These are phyloP conservation scores for Ogataea parapolymorpha DNA, from an alignment of 805 yeast species.

Conservation along the genomic window DNA sequence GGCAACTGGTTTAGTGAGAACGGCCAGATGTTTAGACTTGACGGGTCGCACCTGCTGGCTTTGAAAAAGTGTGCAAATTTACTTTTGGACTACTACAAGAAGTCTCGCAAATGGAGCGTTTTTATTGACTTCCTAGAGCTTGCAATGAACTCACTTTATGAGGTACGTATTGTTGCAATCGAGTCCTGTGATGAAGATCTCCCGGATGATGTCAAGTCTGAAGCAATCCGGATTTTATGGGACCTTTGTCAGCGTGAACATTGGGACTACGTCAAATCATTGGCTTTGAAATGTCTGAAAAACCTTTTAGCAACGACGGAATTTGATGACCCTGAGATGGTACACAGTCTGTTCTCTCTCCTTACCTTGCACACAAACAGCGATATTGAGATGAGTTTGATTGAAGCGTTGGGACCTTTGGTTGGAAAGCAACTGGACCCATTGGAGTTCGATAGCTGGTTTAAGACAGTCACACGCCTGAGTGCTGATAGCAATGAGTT, in stretches of 20 bases:
- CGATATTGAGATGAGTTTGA: constrained; percentile 6
- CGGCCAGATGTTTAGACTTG: constrained; percentile 27
- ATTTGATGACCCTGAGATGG: constrained; percentile 1
- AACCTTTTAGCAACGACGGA: constrained; percentile 14
- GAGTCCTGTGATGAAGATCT: constrained; percentile 25
- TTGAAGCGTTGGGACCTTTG: constrained; percentile 8
- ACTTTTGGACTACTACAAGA: constrained; percentile 26
- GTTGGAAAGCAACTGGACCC: constrained; percentile 5
- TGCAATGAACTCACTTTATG: constrained; percentile 37
- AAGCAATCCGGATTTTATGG: constrained; percentile 24
- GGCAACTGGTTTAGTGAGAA: constrained; percentile 35
- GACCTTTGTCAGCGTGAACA: constrained; percentile 20
- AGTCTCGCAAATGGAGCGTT: constrained; percentile 16
- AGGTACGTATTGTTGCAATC: constrained; percentile 44
- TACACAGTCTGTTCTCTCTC: not conserved
- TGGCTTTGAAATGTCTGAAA: constrained; percentile 36
- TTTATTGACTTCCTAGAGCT: constrained; percentile 30
- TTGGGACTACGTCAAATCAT: constrained; percentile 47
- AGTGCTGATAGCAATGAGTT: constrained; percentile 44
- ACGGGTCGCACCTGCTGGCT: constrained; percentile 52
- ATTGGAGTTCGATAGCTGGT: constrained; percentile 27
- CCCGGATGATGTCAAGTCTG: not conserved
- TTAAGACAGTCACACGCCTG: constrained; percentile 26
- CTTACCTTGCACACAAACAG: not conserved
- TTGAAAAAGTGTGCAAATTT: constrained; percentile 33